phyloP scores from a whole-genome alignment of 345 rosid genomes.

The Arabidopsis arenosa region DNA sequence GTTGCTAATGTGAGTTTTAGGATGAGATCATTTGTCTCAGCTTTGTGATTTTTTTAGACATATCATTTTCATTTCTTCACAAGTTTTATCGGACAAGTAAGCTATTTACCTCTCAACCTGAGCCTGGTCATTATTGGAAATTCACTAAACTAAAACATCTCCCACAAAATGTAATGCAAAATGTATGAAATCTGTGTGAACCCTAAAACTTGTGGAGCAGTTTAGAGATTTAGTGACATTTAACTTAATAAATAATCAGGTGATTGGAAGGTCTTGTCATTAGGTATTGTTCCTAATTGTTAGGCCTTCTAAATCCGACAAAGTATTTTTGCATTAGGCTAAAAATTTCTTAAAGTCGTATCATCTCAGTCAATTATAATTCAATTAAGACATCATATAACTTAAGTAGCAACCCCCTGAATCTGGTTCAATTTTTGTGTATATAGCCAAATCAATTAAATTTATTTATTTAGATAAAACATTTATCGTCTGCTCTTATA shows the following conservation, averaged over 20 bases:
- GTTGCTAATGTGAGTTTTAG: background rate
- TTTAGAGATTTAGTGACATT: background rate
- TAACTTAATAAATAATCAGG: background rate
- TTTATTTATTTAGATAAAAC: background rate
- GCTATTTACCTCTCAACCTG: background rate
- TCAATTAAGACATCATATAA: slow-evolving; percentile 9
- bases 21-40: background rate
- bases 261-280: slow-evolving; percentile 18
- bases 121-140: background rate
- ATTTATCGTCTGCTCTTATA: slow-evolving; percentile 6
- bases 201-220: slow-evolving; percentile 4
- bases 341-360: slow-evolving; percentile 8
- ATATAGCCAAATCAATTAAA: slow-evolving; percentile 26
- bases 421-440: slow-evolving; percentile 11
- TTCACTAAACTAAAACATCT: background rate
- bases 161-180: background rate
- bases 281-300: slow-evolving; percentile 39
- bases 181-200: slow-evolving; percentile 2
- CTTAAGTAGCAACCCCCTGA: slow-evolving; percentile 6
- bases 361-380: slow-evolving; percentile 18
- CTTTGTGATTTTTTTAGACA: background rate
- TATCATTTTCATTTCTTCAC: background rate
- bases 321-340: slow-evolving; percentile 21
- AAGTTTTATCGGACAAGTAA: background rate
- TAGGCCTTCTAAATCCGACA: slow-evolving; percentile 41